phyloP scores from a whole-genome alignment of 1,284 basidiomycete genomes.

The Anthracocystis walkeri region DNA sequence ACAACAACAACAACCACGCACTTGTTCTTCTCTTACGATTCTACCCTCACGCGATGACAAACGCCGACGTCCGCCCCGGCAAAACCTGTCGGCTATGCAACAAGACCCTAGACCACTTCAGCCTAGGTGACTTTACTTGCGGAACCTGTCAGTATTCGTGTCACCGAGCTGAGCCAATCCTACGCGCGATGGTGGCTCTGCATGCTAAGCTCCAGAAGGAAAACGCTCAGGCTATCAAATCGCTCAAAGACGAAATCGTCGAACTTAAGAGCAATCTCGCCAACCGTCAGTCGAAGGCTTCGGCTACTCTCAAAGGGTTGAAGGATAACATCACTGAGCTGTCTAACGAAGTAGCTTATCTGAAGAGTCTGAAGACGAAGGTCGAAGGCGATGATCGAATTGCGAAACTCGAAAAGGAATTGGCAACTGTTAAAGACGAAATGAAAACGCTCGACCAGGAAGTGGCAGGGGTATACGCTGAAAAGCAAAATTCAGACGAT shows the following conservation, averaged over 20 bases:
- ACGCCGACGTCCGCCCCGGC: not conserved
- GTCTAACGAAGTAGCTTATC: not conserved
- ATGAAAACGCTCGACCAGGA: conserved; percentile 8
- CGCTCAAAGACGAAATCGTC: conserved; percentile 9
- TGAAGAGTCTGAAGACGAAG: not conserved
- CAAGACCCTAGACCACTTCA: conserved; percentile 3
- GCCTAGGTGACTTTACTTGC: conserved; percentile 14
- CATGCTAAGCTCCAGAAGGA: not conserved
- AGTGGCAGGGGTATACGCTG: not conserved
- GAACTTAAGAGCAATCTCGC: conserved; percentile 13
- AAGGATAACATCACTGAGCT: conserved; percentile 9
- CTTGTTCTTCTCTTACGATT: not conserved
- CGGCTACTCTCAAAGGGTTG: conserved; percentile 7
- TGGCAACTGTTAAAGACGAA: not conserved
- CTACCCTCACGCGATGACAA: not conserved
- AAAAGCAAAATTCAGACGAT: not conserved
- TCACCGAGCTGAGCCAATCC: conserved; percentile 9
- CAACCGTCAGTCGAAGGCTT: conserved; percentile 10
- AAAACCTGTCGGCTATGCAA: conserved; percentile 11
- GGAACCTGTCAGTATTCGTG: conserved; percentile 10
- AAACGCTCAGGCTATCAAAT: conserved; percentile 5
- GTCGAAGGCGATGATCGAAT: conserved; percentile 5
- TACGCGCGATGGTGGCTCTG: not conserved
- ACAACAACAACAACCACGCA: not conserved
- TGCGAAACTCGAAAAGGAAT: not conserved